Evolutionary conservation across 768 basidiomycete genomes (phyloP).

Genomic region (Lanmaoa rubissima): DNA sequence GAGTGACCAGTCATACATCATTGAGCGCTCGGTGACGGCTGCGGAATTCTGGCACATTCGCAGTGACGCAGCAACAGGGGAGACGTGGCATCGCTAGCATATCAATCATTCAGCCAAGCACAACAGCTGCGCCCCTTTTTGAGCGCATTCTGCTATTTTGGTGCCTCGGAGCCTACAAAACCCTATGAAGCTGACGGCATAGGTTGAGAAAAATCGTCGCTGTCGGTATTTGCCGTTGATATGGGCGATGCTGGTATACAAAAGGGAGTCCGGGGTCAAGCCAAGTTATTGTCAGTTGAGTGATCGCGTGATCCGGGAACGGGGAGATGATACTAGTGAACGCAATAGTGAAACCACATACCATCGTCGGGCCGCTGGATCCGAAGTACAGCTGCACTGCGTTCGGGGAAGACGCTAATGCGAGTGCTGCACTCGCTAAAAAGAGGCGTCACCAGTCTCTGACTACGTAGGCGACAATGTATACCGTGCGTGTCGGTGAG

Average conservation of each 20-base stretch:
- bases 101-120: background rate
- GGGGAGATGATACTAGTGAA: background rate
- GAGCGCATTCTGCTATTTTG: background rate
- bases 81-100: background rate
- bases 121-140: background rate
- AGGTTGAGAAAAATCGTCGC: background rate
- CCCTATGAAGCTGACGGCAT: conserved; percentile 24
- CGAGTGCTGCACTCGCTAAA: background rate
- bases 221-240: background rate
- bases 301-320: background rate
- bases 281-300: background rate
- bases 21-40: background rate
- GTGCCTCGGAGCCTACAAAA: conserved; percentile 10
- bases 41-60: background rate
- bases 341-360: background rate
- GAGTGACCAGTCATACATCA: background rate
- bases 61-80: background rate
- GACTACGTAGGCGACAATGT: background rate
- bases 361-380: background rate
- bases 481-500: background rate
- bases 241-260: background rate
- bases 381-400: background rate
- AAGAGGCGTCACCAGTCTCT: background rate
- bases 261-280: conserved; percentile 18
- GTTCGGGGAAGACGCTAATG: background rate